phyloP scores from a whole-genome alignment of 345 rosid genomes.

The Brassica carinata region DNA sequence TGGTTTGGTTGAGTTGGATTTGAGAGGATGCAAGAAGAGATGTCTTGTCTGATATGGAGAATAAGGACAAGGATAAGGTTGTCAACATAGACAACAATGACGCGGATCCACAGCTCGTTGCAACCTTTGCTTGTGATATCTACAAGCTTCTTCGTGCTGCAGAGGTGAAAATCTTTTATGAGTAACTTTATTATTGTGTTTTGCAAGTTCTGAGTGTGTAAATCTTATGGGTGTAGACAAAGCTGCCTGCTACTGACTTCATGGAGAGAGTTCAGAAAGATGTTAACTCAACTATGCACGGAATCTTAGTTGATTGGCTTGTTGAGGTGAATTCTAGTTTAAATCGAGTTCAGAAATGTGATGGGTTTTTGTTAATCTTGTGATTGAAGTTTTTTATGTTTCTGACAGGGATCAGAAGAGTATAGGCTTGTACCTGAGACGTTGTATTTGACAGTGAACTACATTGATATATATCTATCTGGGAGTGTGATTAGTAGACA shows the following conservation, averaged over 20 bases:
- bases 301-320: slow-evolving; percentile 90
- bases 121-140: slow-evolving; percentile 57
- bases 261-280: slow-evolving; percentile 85
- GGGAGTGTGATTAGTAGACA: too few species aligned
- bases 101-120: slow-evolving; percentile 81
- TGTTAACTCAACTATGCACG: slow-evolving; percentile 84
- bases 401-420: slow-evolving; percentile 81
- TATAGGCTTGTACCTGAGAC: slow-evolving; percentile 77
- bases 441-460: too few species aligned
- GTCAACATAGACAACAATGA: slow-evolving; percentile 57
- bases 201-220: slow-evolving; percentile 12
- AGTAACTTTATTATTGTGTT: not conserved
- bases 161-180: slow-evolving; percentile 44
- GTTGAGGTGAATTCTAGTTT: slow-evolving; percentile 62
- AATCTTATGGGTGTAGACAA: slow-evolving; percentile 43
- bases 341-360: not conserved
- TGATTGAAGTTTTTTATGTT: not conserved
- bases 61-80: slow-evolving; percentile 43
- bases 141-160: slow-evolving; percentile 71
- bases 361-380: not conserved
- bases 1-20: too few species aligned
- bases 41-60: slow-evolving; percentile 50
- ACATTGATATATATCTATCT: too few species aligned
- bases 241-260: slow-evolving; percentile 73
- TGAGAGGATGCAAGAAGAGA: slow-evolving; percentile 46